A percentile compares a stretch with the other conserved stretches of the same genome.
Evolutionary conservation across 2,329 filamentous ascomycete genomes (phyloP).

Genomic region (Gnomoniopsis sp.): DNA sequence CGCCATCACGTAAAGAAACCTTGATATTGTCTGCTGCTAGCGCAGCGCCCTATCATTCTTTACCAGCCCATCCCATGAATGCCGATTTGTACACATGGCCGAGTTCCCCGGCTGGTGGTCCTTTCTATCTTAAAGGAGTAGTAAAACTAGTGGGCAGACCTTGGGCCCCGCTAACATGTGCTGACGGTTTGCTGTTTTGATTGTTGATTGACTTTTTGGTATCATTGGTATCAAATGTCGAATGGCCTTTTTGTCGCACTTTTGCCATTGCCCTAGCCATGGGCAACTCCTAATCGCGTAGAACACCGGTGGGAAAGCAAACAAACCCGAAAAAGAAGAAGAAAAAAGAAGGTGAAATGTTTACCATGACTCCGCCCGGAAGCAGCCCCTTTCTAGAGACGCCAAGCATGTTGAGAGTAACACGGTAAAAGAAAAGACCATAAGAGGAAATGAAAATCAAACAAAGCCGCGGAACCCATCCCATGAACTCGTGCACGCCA

Average conservation of each 20-base stretch:
- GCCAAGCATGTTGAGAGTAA: neutral
- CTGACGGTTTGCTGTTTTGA: too few relatives aligned
- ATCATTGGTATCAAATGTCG: slow-evolving; percentile 19
- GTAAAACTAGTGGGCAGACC: neutral
- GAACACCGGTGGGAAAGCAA: too few relatives aligned
- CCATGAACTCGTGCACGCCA: neutral
- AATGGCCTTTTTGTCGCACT: slow-evolving; percentile 3
- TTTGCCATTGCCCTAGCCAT: slow-evolving; percentile 1
- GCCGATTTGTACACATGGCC: neutral
- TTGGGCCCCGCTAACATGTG: too few relatives aligned
- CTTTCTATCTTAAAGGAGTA: neutral
- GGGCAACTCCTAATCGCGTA: slow-evolving; percentile 1
- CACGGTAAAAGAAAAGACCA: neutral
- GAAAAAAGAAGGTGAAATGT: too few relatives aligned
- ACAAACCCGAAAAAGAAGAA: too few relatives aligned
- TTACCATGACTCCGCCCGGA: neutral
- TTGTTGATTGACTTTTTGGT: slow-evolving; percentile 12
- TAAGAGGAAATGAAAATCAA: neutral
- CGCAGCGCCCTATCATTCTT: too few relatives aligned
- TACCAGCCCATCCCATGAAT: neutral
- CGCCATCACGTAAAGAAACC: neutral
- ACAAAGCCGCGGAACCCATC: neutral
- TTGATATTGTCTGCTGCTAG: too few relatives aligned
- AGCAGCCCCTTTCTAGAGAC: neutral
- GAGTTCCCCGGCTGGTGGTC: neutral